Base-by-base conservation (phyloP, 176 grass and related monocot species). In the Rhynchospora pubera region DNA sequence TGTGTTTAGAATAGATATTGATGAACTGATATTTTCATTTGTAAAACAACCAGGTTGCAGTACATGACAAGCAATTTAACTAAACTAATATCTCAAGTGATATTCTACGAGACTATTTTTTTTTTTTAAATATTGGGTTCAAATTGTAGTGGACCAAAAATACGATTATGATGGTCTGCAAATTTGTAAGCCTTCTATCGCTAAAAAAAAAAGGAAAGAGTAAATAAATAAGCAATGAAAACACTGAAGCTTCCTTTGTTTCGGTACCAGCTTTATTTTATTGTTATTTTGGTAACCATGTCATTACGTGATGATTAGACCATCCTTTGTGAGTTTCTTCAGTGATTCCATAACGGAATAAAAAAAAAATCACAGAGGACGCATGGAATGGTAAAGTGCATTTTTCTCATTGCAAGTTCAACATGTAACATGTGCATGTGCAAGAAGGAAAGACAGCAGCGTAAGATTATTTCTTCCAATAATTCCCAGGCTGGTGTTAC, bases 341-440 rank as follows among this genome's bases (percentile, higher is more conserved):
- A n/a, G 16, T 5, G 16, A 67, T 34, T 69, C 5, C 72, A 76
- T 53, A 76, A 9, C 2, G 44, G 66, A 74, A 74, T 5, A 75
- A 6, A 18, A 8, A 4, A 68, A 55, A 55, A 23, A n/a, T 48
- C 16, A 22, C 19, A 22, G 47, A 28, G 50, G 48, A 76, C 6
- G 48, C 72, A 76, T 24, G 48, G 5, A 76, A 76, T 46, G 28
- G 72, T 47, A 52, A 76, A 76, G 32, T 55, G 19, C 58, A 23
- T 61, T 61, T 19, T 61, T 61, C n/a, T 61, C 18, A 61, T 61
- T 24, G 58, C 58, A 61, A 22, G n/a, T n/a, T 61, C 58, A 61
- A 61, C 48, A 10, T 11, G 12, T 28, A 53, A 48, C 72, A 76
- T 76, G 72, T 76, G 72, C 72, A 76, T 75, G 71, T 53, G 71